Base-by-base conservation (phyloP, 176 grass and related monocot species). In the Elymus sibiricus region DNA sequence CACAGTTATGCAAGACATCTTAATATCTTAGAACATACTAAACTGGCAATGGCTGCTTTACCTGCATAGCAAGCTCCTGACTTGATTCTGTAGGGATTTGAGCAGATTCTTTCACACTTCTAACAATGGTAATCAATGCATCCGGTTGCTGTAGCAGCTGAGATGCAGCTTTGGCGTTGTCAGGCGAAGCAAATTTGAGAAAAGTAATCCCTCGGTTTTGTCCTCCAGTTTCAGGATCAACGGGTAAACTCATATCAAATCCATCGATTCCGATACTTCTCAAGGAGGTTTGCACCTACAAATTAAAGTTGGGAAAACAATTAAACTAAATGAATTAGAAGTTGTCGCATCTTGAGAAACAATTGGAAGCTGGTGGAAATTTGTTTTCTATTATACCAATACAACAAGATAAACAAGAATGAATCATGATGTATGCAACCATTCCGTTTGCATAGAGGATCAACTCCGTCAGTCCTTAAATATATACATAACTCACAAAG, bases 131-230 rank as follows among this genome's bases (percentile, higher is more conserved):
- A 83, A 94, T 67, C 34, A 86, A 64, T 77, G 74, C 86, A 91
- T 92, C 90, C 53, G 90, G 74, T 92, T 89, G 87, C 78, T 60
- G 74, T 74, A 97, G 85, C 69, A 74, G 83, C 17, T 84, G 65
- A 90, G 92, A 87, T 84, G 94, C 94, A 67, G 65, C 70, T 90
- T 86, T 75, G 24, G 94, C 86, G 78, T 92, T 70, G 56, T 81
- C 90, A 81, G 92, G 88, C 0, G 90, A 65, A 5, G 55, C 32
- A 64, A 97, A 97, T 68, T 90, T 79, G 42, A 97, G 83, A 82
- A 92, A 94, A 66, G 80, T 77, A 90, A 92, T 94, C 21, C 92
- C 94, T 85, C 90, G 89, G 76, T 70, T 87, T 80, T 78, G 87
- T 67, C 83, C 80, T 82, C 86, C 75, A 70, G 19, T 75, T 64